Evolutionary conservation across 1,284 basidiomycete genomes (phyloP).

Genomic region (Moesziomyces globuligerus): DNA sequence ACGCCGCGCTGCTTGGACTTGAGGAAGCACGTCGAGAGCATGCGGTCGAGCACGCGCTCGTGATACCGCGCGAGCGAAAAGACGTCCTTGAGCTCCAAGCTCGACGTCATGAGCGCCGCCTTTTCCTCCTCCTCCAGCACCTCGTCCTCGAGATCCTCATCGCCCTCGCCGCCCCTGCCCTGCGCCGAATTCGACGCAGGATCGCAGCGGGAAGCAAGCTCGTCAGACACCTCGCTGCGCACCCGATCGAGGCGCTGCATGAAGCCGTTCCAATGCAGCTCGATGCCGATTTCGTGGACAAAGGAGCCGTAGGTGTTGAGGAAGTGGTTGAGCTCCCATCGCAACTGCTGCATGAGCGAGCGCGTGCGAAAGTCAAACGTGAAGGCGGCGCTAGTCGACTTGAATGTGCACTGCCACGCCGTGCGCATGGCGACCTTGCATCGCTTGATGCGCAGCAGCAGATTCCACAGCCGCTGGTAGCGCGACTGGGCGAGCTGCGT

Average conservation of each 20-base stretch:
- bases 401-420: constrained; percentile 25
- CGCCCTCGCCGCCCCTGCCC: constrained; percentile 4
- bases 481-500: constrained; percentile 40
- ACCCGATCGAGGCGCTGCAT: constrained; percentile 31
- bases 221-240: constrained; percentile 28
- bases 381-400: constrained; percentile 26
- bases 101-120: constrained; percentile 22
- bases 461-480: constrained; percentile 55
- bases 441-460: constrained; percentile 48
- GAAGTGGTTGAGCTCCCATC: constrained; percentile 33
- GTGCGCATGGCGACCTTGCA: constrained; percentile 45
- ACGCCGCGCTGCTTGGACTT: constrained; percentile 32
- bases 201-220: constrained; percentile 8
- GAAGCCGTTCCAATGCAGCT: constrained; percentile 33
- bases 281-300: constrained; percentile 42
- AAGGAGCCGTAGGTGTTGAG: constrained; percentile 26
- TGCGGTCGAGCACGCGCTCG: constrained; percentile 49
- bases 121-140: constrained; percentile 28
- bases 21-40: constrained; percentile 50
- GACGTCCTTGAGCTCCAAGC: constrained; percentile 51
- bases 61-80: constrained; percentile 55
- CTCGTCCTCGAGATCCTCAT: constrained; percentile 37
- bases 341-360: constrained; percentile 31
- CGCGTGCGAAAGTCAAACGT: constrained; percentile 24
- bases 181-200: not conserved